These are phyloP conservation scores for Paramecium primaurelia DNA, from an alignment of 73 alveolate genomes.

Conservation along the genomic window DNA sequence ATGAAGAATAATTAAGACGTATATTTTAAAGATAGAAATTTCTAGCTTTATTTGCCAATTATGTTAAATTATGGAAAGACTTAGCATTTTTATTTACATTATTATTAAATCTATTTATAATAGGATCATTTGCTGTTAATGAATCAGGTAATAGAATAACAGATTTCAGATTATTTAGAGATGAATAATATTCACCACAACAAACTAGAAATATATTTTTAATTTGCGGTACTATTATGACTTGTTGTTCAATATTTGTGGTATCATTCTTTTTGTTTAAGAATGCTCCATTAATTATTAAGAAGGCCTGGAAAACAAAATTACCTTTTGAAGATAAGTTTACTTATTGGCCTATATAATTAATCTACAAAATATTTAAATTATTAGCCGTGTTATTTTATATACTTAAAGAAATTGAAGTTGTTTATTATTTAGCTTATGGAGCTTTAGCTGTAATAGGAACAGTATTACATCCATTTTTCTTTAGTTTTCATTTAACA, in stretches of 20 bases:
- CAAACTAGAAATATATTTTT: constrained; percentile 38
- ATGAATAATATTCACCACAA: constrained; percentile 21
- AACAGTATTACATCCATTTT: constrained; percentile 70
- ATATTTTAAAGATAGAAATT: constrained; percentile 52
- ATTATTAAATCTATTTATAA: constrained; percentile 50
- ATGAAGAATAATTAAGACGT: constrained; percentile 54
- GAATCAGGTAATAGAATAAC: constrained; percentile 45
- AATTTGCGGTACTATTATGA: constrained; percentile 57
- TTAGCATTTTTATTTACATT: constrained; percentile 61
- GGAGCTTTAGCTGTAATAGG: constrained; percentile 75
- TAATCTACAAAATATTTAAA: not conserved
- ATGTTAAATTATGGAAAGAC: constrained; percentile 67
- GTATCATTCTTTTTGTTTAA: constrained; percentile 64
- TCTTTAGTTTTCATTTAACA: constrained; percentile 75
- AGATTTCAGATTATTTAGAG: not conserved
- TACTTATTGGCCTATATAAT: not conserved
- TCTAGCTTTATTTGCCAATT: constrained; percentile 61
- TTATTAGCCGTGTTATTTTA: constrained; percentile 30
- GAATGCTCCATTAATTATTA: constrained; percentile 64
- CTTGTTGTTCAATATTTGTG: constrained; percentile 61
- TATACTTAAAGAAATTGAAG: constrained; percentile 63
- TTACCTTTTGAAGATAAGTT: constrained; percentile 49
- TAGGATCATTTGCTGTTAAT: constrained; percentile 51
- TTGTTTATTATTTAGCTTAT: constrained; percentile 74
- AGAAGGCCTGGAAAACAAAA: constrained; percentile 61